Conservation (phyloP, 2,329 filamentous ascomycete genomes). For the Leptosphaerulina australis region DNA sequence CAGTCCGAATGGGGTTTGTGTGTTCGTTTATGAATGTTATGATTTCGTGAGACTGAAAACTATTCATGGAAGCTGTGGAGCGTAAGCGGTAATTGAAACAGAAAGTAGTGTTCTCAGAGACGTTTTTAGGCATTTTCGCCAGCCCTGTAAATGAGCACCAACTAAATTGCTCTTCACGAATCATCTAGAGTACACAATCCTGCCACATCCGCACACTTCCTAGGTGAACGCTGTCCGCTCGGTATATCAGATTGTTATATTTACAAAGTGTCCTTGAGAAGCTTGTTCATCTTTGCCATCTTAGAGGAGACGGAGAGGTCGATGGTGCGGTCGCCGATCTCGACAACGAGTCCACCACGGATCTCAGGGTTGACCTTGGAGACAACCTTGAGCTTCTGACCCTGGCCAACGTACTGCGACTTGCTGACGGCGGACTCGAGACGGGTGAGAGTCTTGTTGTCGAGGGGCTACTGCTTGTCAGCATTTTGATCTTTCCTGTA, state of each 20-base stretch:
- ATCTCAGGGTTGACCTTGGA: conserved; percentile 96
- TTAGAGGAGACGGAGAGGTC: conserved; percentile 94
- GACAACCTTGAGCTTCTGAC: conserved; percentile 98
- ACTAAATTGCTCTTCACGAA: conserved; percentile 35
- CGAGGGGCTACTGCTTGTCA: conserved; percentile 68
- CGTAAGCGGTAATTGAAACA: neutral
- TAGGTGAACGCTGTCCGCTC: conserved; percentile 16
- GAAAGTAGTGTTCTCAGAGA: neutral
- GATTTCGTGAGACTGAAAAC: neutral
- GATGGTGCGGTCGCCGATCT: conserved; percentile 97
- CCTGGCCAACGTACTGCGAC: conserved; percentile 83
- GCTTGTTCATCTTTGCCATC: conserved; percentile 99
- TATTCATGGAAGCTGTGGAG: neutral
- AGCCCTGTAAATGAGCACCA: conserved; percentile 14
- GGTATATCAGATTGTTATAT: conserved; percentile 50
- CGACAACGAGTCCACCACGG: conserved; percentile 89
- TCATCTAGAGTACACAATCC: conserved; percentile 47
- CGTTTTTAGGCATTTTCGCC: neutral
- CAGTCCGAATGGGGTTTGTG: no score
- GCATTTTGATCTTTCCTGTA: neutral
- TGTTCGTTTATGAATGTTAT: no score
- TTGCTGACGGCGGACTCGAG: conserved; percentile 88
- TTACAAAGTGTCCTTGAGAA: conserved; percentile 96
- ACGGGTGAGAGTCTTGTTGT: conserved; percentile 82
- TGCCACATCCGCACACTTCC: conserved; percentile 24